A percentile compares a stretch with the other conserved stretches of the same genome.
phyloP scores from a whole-genome alignment of 73 alveolate species.

The Uronychia setigera region DNA sequence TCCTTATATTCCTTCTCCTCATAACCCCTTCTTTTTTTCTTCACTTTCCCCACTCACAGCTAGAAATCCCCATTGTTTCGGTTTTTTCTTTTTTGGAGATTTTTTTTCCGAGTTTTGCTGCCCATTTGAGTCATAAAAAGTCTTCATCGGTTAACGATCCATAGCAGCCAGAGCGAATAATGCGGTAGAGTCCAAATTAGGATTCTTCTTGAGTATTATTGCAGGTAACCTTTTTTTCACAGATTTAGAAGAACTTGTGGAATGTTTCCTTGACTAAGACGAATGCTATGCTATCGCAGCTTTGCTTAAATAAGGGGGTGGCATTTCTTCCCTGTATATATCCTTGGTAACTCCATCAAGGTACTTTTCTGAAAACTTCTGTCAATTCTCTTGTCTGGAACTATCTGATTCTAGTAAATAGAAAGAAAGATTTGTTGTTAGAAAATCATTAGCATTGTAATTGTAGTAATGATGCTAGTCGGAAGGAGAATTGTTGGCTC shows the following conservation, averaged over 20 bases:
- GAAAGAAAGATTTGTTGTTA: not conserved
- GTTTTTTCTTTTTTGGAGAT: not conserved
- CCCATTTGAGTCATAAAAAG: not conserved
- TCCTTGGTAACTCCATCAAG: not conserved
- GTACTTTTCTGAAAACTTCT: not conserved
- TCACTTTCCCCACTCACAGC: not conserved
- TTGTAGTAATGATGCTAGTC: not conserved
- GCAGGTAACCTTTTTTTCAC: not conserved
- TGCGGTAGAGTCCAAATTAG: not conserved
- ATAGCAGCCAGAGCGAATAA: not conserved
- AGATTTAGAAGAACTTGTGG: not conserved
- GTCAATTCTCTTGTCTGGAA: not conserved
- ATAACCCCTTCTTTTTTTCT: no score
- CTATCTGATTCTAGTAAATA: no score
- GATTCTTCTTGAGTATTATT: not conserved
- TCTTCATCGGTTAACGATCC: not conserved
- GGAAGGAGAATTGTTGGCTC: not conserved
- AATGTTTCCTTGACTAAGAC: not conserved
- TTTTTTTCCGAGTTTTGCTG: not conserved
- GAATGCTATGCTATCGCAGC: no score
- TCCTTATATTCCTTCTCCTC: no score
- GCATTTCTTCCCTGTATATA: not conserved
- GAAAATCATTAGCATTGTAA: not conserved
- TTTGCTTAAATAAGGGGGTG: not conserved
- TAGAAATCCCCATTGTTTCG: not conserved